Base-by-base conservation (phyloP, 768 basidiomycete species). In the Lactarius tabidus region DNA sequence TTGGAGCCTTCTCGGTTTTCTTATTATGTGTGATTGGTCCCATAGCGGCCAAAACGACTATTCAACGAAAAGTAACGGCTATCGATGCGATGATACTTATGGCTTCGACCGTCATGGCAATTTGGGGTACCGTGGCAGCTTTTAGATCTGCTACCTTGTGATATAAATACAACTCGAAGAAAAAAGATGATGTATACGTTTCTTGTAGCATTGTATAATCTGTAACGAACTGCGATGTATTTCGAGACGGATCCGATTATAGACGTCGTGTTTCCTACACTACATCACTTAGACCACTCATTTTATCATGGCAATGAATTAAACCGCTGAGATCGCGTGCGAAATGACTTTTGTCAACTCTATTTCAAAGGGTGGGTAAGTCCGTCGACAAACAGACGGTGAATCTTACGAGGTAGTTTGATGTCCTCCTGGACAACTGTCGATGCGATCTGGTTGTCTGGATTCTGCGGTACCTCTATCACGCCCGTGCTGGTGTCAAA, bases 1-100 rank as follows among this genome's bases (percentile, higher is more conserved):
- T 98, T 59, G 95, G 95, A 2, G 88, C 91, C n/a, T 93, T 93
- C 74, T 87, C 88, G 39, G 90, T 93, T 0, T 86, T 85, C 67
- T 62, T 79, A 63, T 76, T 85, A 33, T 84, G 84, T 68, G 79
- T 83, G 55, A 80, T 84, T 60, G 77, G 81, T 7, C 95, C 93
- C 6, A 79, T 95, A 43, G 78, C 83, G 29, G 89, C 89, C 6
- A 90, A 90, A 72, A 77, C 88, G 18, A 80, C 79, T 57, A 76
- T 93, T 63, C 78, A 81, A 28, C 77, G 82, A 5, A 77, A 73
- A 51, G 84, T 82, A 67, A 72, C 76, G 15, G 56, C 77, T 51
- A 75, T 84, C 54, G 92, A 95, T 71, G 82, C 75, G 3, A 67
- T 76, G 33, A 70, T 92, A 26, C 74, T 95, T 39, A 71, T 76